Percentiles rank a stretch among this genome's conserved stretches.
Evolutionary conservation across 2,329 filamentous ascomycete species (phyloP).

Genomic region (Dothideomycetidae sp.): DNA sequence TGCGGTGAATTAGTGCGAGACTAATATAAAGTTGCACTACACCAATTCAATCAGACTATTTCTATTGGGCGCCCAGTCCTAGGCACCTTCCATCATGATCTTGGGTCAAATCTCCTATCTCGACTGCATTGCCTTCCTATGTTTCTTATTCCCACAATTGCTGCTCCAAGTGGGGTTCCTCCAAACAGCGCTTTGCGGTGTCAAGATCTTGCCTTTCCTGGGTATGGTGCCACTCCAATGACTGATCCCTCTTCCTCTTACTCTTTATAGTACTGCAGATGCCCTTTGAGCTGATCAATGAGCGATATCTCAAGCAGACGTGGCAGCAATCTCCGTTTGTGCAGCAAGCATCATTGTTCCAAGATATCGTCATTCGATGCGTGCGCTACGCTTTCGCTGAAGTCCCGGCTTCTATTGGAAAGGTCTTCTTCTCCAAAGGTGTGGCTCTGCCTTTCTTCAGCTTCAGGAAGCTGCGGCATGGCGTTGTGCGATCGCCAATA

Average conservation of each 20-base stretch:
- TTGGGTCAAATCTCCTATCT: constrained; percentile 59
- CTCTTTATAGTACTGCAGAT: constrained; percentile 40
- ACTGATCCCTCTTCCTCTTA: too few relatives aligned
- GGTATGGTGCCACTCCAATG: constrained; percentile 36
- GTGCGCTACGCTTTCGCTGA: constrained; percentile 64
- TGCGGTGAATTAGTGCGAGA: too few relatives aligned
- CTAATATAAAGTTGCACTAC: too few relatives aligned
- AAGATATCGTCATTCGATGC: constrained; percentile 63
- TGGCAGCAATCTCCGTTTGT: constrained; percentile 46
- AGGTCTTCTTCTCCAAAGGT: constrained; percentile 62
- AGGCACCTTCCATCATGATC: constrained; percentile 49
- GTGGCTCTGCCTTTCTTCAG: constrained; percentile 60
- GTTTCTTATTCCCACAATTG: constrained; percentile 58
- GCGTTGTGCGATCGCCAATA: constrained; percentile 47
- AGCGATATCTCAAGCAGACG: constrained; percentile 38
- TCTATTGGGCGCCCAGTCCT: too few relatives aligned
- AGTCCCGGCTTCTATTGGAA: constrained; percentile 52
- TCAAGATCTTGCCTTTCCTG: constrained; percentile 55
- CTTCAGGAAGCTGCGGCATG: constrained; percentile 63
- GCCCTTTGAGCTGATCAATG: constrained; percentile 43
- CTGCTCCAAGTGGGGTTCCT: constrained; percentile 52
- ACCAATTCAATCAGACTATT: too few relatives aligned
- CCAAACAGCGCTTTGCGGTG: constrained; percentile 41
- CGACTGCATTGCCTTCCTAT: constrained; percentile 59
- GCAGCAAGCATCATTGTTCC: constrained; percentile 56